phyloP scores from a whole-genome alignment of 805 yeast species.

The Saccharomycopsis sp. region DNA sequence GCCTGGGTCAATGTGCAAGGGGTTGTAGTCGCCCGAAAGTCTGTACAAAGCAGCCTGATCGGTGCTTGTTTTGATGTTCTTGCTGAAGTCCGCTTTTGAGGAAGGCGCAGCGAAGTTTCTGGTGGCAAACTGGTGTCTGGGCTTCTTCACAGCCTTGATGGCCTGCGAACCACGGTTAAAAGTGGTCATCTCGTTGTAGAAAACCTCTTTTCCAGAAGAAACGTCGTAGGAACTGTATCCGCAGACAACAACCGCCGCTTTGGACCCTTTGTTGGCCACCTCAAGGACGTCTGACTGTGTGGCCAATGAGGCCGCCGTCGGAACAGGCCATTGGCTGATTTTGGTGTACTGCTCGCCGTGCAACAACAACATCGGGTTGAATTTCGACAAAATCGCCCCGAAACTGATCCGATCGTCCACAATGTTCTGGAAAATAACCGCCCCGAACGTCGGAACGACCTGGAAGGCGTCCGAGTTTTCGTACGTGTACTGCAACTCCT shows the following conservation, averaged over 20 bases:
- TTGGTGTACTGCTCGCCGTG: conserved; percentile 95
- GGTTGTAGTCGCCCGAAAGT: conserved; percentile 89
- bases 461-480: conserved; percentile 75
- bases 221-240: conserved; percentile 66
- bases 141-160: conserved; percentile 38
- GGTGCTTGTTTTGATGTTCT: conserved; percentile 47
- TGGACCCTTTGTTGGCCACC: conserved; percentile 77
- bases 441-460: conserved; percentile 74
- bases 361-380: conserved; percentile 80
- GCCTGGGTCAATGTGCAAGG: conserved; percentile 88
- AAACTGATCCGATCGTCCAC: background rate
- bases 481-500: conserved; percentile 70
- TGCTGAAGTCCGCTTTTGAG: conserved; percentile 52
- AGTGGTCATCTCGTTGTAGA: conserved; percentile 76
- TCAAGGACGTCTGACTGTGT: conserved; percentile 66
- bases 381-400: conserved; percentile 55
- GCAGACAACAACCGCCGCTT: conserved; percentile 68
- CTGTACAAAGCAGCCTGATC: conserved; percentile 89
- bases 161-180: conserved; percentile 66
- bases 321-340: conserved; percentile 69
- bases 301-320: conserved; percentile 56
- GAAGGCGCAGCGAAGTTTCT: conserved; percentile 45
- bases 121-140: conserved; percentile 55
- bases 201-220: conserved; percentile 59
- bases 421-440: conserved; percentile 58